Percentiles rank a stretch among this genome's conserved stretches.
phyloP scores from a whole-genome alignment of 2,329 filamentous ascomycete genomes.

The Onygenales sp. region DNA sequence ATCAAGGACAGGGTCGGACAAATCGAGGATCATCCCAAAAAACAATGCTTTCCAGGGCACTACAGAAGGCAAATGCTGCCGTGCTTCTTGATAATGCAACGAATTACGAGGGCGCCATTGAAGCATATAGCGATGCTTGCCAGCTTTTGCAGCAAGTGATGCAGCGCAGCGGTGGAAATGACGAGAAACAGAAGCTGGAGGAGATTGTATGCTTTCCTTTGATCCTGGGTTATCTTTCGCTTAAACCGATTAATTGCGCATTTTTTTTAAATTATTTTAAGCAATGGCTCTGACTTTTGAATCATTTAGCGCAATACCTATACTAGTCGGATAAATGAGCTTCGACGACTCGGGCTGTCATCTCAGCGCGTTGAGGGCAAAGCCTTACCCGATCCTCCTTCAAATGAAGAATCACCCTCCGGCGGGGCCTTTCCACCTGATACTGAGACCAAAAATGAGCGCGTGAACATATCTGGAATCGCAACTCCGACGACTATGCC shows the following conservation, averaged over 20 bases:
- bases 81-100: slow-evolving; percentile 93
- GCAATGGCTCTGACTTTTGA: background rate
- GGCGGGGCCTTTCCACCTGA: slow-evolving; percentile 9
- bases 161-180: slow-evolving; percentile 73
- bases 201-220: slow-evolving; percentile 61
- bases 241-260: too few relatives aligned
- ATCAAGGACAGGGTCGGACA: slow-evolving; percentile 18
- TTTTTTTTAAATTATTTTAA: background rate
- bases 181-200: slow-evolving; percentile 73
- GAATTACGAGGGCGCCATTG: slow-evolving; percentile 83
- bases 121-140: slow-evolving; percentile 87
- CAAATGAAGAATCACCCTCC: slow-evolving; percentile 47
- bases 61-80: slow-evolving; percentile 92
- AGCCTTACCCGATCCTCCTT: slow-evolving; percentile 61
- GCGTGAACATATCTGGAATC: slow-evolving; percentile 32
- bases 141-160: slow-evolving; percentile 80
- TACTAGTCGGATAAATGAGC: slow-evolving; percentile 76
- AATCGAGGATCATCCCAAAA: slow-evolving; percentile 63
- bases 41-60: slow-evolving; percentile 88
- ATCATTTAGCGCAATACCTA: slow-evolving; percentile 68
- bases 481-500: slow-evolving; percentile 46
- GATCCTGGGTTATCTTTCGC: background rate
- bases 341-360: slow-evolving; percentile 57
- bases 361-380: slow-evolving; percentile 53
- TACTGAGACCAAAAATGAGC: slow-evolving; percentile 19